Conservation (phyloP, 768 basidiomycete species). For the Hirschioporus abietinus region DNA sequence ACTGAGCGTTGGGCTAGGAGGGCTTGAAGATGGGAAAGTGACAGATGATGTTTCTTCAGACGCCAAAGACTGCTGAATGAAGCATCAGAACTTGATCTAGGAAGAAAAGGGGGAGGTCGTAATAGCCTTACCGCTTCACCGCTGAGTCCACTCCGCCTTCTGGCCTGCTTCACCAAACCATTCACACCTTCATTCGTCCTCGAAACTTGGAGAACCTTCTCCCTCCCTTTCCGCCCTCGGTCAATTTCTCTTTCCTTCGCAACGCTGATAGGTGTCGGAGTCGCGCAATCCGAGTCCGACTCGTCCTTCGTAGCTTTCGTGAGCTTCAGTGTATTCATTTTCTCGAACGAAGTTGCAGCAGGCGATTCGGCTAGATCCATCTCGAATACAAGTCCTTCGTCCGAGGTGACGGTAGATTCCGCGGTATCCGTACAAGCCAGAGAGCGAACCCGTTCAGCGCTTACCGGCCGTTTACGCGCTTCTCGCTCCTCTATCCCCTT, state of each 20-base stretch:
- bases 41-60: background rate
- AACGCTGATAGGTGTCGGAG: background rate
- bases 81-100: background rate
- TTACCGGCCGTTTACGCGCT: background rate
- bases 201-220: background rate
- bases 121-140: background rate
- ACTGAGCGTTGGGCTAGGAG: background rate
- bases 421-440: background rate
- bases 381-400: background rate
- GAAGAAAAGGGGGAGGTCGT: background rate
- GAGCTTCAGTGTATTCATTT: background rate
- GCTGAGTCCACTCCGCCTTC: background rate
- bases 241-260: background rate
- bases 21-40: background rate
- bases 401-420: background rate
- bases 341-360: background rate
- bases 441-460: background rate
- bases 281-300: constrained; percentile 3
- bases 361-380: background rate
- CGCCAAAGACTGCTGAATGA: background rate
- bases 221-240: background rate
- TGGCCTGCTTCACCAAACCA: background rate
- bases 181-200: background rate
- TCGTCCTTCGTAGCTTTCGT: background rate
- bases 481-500: background rate